These are phyloP conservation scores for Penicillium silybi DNA, from an alignment of 495 filamentous ascomycete genomes.

Conservation along the genomic window DNA sequence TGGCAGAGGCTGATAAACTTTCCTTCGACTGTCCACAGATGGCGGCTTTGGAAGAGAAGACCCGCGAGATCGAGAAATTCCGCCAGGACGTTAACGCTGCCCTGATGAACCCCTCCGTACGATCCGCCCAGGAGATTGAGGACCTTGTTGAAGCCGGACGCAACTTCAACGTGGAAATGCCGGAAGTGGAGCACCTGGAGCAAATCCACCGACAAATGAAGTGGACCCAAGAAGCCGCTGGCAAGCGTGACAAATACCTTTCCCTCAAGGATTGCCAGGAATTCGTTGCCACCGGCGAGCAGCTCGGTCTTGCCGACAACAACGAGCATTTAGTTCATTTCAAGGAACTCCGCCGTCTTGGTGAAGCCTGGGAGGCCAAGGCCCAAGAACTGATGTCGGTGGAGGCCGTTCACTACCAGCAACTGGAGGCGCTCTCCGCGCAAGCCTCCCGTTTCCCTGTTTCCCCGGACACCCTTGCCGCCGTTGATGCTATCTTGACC, in stretches of 20 bases:
- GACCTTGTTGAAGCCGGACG: conserved; percentile 85
- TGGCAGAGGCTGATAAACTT: conserved; percentile 79
- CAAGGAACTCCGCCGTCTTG: conserved; percentile 67
- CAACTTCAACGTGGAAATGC: conserved; percentile 89
- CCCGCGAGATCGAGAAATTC: conserved; percentile 81
- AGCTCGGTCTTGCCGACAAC: conserved; percentile 69
- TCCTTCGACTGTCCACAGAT: conserved; percentile 96
- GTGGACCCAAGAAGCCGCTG: conserved; percentile 78
- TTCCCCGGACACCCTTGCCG: conserved; percentile 70
- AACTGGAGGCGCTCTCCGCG: conserved; percentile 83
- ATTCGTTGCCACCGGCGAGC: conserved; percentile 69
- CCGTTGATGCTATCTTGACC: conserved; percentile 87
- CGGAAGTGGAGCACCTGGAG: conserved; percentile 83
- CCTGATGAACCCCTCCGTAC: conserved; percentile 57
- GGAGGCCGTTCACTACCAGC: conserved; percentile 86
- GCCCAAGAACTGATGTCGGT: conserved; percentile 89
- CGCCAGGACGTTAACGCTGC: conserved; percentile 70
- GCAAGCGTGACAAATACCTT: conserved; percentile 56
- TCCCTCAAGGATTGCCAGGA: conserved; percentile 74
- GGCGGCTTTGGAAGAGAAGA: conserved; percentile 77
- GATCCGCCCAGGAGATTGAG: conserved; percentile 71
- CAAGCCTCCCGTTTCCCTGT: conserved; percentile 78
- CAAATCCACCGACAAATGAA: conserved; percentile 77
- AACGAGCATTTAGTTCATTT: conserved; percentile 75
- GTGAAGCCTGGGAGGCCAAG: conserved; percentile 88